Evolutionary conservation across 148 eudicot genomes (phyloP), one percentile per base, ranked within the genome.

Genomic region (Hydrangea macrophylla): DNA sequence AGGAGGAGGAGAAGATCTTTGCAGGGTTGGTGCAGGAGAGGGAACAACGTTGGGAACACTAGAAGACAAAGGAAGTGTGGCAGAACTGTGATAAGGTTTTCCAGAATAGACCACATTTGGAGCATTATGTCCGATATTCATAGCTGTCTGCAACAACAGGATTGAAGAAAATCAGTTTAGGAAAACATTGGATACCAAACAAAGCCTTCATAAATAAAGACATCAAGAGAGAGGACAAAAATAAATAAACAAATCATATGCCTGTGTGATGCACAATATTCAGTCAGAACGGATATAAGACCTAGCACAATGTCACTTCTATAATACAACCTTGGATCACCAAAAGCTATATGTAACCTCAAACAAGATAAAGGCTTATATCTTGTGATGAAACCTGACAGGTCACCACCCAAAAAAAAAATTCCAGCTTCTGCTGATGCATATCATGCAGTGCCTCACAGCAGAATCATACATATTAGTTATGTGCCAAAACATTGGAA

Each of bases 91-190:
- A 33, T 85, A 77, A 9, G 64, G 75, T n/a, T 79, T 82, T 58
- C 73, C 78, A 65, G 87, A 71, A 53, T 65, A 73, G 48, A 72
- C 76, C 8, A 44, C 35, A 65, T 67, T 72, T 33, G 85, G 66
- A 45, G 73, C 62, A 42, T 60, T 75, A 56, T 87, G 76, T 22
- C 86, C 83, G 58, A 80, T 70, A 70, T 82, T 82, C 75, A 84
- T 79, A 53, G 89, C 85, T 9, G 71, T 82, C 95, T 89, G 85
- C 73, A 75, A 44, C 9, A 54, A 69, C 33, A 69, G 26, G 67
- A 36, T 20, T 64, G 60, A 26, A 65, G n/a, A 18, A 57, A 51
- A 62, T 61, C 35, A 33, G 17, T 23, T 33, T 20, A 23, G 24
- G 4, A 67, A 55, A 64, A 58, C 13, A 23, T 51, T 25, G 36